These are phyloP conservation scores for Casaregolazyma lundiana DNA, from an alignment of 1,139 yeast species.

Conservation along the genomic window DNA sequence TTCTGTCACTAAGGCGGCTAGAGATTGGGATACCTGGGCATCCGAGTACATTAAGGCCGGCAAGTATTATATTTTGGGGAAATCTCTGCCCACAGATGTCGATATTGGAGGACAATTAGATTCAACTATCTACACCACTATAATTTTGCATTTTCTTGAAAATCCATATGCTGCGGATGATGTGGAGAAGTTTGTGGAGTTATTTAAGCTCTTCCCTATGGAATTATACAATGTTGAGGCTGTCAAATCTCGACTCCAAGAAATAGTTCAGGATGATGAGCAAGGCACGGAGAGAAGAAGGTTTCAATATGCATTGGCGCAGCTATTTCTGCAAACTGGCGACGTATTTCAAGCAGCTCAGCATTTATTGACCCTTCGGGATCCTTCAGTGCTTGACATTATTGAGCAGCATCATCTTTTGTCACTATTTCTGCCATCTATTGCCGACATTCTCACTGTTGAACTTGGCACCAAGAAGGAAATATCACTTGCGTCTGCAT, in stretches of 20 bases:
- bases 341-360: conserved; percentile 60
- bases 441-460: conserved; percentile 52
- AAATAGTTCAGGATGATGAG: conserved; percentile 30
- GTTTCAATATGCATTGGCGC: conserved; percentile 42
- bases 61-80: conserved; percentile 47
- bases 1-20: conserved; percentile 24
- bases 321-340: conserved; percentile 51
- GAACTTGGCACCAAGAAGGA: conserved; percentile 39
- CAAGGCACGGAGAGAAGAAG: conserved; percentile 37
- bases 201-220: conserved; percentile 56
- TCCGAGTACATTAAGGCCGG: conserved; percentile 48
- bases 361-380: conserved; percentile 55
- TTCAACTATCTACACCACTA: conserved; percentile 44
- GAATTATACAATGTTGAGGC: conserved; percentile 47
- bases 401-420: conserved; percentile 60
- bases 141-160: conserved; percentile 44
- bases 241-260: conserved; percentile 48
- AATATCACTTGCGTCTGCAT: conserved; percentile 40
- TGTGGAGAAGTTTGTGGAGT: conserved; percentile 35
- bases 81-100: conserved; percentile 47
- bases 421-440: conserved; percentile 40
- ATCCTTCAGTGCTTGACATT: conserved; percentile 52
- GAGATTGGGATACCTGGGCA: conserved; percentile 65
- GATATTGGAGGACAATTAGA: conserved; percentile 36
- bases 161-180: conserved; percentile 33